Evolutionary conservation across 2,329 filamentous ascomycete genomes (phyloP), one percentile per base, ranked within the genome.

Genomic region (Aspergillus ochraceus): DNA sequence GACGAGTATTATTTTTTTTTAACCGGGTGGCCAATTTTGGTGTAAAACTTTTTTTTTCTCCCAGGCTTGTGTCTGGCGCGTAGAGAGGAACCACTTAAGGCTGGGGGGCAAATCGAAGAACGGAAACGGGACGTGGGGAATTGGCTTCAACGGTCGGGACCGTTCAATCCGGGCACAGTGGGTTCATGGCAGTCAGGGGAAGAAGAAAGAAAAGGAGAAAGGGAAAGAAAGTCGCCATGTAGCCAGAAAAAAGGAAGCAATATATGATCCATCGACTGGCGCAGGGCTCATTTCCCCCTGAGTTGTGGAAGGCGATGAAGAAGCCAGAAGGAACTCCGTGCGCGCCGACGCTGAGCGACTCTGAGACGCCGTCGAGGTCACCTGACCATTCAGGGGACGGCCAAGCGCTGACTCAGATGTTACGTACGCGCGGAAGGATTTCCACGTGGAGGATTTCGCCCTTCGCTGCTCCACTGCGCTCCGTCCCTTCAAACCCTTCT

Each of bases 281-380:
- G 39, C 30, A 20, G 14, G 46, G 47, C 47, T 55, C 53, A 32
- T 32, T 32, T 52, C 45, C 45, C 45, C 45, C 45, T 47, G 45
- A 47, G 17, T 36, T 36, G 8, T 36, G 10, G 32, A 36, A 14
- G 32, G 32, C 14, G 11, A 36, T 5, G 45, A 24, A 49, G 53
- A 42, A 55, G 53, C 53, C 45, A 55, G 17, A 39, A 20, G 39
- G 32, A 47, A 14, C 26, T 55, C 39, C 26, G 53, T 47, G 53
- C 39, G 9, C 12, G 17, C 17, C 30, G 30, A 10, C 26, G 26
- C 26, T 29, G 26, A 29, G 26, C 8, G 26, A 29, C 26, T 3
- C 3, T 29, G 26, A 29, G 26, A 29, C 26, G 26, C 26, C 8
- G 26, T 29, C 8, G 14, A 6, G 36, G 36, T 42, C 36, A 42